Conservation (phyloP, 352 stramenopile species). For the Globisporangium paroecandrum region DNA sequence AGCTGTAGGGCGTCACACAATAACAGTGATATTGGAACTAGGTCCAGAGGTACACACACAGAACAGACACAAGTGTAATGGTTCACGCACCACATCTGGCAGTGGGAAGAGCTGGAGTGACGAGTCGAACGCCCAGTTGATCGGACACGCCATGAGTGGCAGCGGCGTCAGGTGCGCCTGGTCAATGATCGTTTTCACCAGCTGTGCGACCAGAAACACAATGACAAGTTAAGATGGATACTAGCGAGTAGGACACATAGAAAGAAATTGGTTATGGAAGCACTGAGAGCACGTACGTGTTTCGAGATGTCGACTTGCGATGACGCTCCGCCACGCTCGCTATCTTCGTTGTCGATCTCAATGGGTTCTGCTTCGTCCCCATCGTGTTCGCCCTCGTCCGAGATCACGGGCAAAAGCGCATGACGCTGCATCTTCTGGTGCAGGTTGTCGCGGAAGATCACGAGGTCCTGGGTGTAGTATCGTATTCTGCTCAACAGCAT, state of each 20-base stretch:
- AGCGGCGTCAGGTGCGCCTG: conserved; percentile 92
- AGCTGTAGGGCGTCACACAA: conserved; percentile 23
- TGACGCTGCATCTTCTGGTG: conserved; percentile 90
- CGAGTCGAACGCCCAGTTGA: conserved; percentile 94
- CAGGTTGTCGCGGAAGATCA: conserved; percentile 91
- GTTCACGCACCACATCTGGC: conserved; percentile 75
- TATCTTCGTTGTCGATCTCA: conserved; percentile 6
- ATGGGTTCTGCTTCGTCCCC: conserved; percentile 18
- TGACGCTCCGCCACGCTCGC: conserved; percentile 1
- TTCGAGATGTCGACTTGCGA: conserved; percentile 74
- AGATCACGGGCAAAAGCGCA: conserved; percentile 61
- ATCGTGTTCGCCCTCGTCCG: conserved; percentile 20
- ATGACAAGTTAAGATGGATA: background rate
- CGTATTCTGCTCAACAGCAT: conserved; percentile 53
- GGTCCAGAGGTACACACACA: background rate
- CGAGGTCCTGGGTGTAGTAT: conserved; percentile 91
- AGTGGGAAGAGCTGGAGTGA: conserved; percentile 91
- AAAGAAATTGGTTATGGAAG: background rate
- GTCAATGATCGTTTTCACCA: conserved; percentile 89
- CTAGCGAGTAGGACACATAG: background rate
- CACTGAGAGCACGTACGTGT: conserved; percentile 40
- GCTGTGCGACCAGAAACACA: conserved; percentile 19
- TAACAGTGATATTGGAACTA: background rate
- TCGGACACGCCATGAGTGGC: conserved; percentile 82
- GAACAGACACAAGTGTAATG: background rate